phyloP scores from a whole-genome alignment of 108 stramenopile species.

The Fistulifera solaris region DNA sequence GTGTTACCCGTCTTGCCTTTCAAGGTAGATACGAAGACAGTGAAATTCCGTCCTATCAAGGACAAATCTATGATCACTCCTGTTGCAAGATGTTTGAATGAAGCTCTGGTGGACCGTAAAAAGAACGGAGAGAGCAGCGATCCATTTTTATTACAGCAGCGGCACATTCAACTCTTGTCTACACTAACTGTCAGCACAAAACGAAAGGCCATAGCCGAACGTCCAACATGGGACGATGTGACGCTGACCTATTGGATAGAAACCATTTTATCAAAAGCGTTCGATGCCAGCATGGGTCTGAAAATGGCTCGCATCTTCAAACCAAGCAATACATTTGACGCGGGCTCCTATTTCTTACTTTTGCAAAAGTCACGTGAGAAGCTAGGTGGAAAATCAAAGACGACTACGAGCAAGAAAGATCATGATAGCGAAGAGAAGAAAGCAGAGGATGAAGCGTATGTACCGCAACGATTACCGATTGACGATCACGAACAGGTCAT shows the following conservation, averaged over 20 bases:
- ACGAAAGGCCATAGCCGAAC: not conserved
- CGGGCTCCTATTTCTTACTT: no score
- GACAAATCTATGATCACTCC: constrained; percentile 9
- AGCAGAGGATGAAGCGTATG: not conserved
- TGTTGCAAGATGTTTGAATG: constrained; percentile 7
- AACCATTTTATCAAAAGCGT: constrained; percentile 2
- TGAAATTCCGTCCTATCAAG: not conserved
- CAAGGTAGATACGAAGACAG: not conserved
- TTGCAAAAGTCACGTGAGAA: constrained; percentile 6
- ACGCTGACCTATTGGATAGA: constrained; percentile 31
- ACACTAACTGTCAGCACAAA: not conserved
- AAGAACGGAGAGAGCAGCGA: not conserved
- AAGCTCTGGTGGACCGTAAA: constrained; percentile 10
- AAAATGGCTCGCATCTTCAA: not conserved
- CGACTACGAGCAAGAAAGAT: not conserved
- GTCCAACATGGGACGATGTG: constrained; percentile 34
- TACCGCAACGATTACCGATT: constrained; percentile 43
- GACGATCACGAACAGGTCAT: constrained; percentile 66
- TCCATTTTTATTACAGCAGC: not conserved
- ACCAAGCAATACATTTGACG: constrained; percentile 11
- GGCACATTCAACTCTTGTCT: not conserved
- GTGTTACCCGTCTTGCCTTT: not conserved
- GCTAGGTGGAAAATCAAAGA: not conserved
- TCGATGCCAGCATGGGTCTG: constrained; percentile 7
- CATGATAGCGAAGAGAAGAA: not conserved